Conservation (phyloP, 768 basidiomycete species). For the Neoboletus subvelutipes region DNA sequence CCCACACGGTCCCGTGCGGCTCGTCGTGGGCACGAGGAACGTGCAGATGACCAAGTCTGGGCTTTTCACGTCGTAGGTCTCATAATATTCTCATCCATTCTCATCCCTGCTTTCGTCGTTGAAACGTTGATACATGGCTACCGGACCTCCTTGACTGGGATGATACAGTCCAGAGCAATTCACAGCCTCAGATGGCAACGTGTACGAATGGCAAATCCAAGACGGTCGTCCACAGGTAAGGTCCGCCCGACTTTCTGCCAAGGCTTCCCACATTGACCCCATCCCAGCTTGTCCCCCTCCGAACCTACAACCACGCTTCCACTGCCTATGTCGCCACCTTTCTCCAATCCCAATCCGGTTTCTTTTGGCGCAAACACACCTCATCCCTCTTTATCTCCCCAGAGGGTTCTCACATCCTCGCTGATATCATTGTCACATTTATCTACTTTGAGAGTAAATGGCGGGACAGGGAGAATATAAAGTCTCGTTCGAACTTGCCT, state of each 20-base stretch:
- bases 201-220: conserved; percentile 32
- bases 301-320: background rate
- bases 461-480: conserved; percentile 25
- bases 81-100: background rate
- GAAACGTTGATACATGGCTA: background rate
- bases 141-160: background rate
- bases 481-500: conserved; percentile 9
- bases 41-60: conserved; percentile 27
- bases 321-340: conserved; percentile 31
- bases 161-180: conserved; percentile 28
- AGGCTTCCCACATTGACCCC: background rate
- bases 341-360: conserved; percentile 17
- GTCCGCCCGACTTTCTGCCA: too few relatives aligned
- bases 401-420: conserved; percentile 30
- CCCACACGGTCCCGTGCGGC: background rate
- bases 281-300: conserved; percentile 28
- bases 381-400: conserved; percentile 30
- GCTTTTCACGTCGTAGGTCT: conserved; percentile 22
- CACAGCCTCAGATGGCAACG: conserved; percentile 16
- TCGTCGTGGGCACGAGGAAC: conserved; percentile 28
- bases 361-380: conserved; percentile 13
- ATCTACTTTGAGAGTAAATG: conserved; percentile 35
- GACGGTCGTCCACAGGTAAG: conserved; percentile 26
- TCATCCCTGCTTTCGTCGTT: background rate
- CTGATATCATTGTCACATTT: conserved; percentile 38